Evolutionary conservation across 148 eudicot species (phyloP).

Genomic region (Cornus florida): DNA sequence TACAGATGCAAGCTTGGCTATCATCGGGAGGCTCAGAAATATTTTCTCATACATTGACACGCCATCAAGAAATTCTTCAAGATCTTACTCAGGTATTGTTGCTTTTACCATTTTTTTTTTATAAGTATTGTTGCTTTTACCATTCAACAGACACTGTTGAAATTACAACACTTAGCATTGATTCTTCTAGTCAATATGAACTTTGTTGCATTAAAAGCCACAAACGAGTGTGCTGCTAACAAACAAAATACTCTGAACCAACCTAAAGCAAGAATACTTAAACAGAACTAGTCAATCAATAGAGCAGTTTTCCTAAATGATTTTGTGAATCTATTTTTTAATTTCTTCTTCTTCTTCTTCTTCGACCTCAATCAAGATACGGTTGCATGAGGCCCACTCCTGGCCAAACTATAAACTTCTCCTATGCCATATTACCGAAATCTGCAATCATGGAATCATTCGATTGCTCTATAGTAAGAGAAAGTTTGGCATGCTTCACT

Average conservation of each 20-base stretch:
- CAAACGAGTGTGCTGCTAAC: background rate
- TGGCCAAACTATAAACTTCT: background rate
- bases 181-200: background rate
- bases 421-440: background rate
- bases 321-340: background rate
- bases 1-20: conserved; percentile 96
- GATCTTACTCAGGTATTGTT: conserved; percentile 84
- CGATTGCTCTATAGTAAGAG: background rate
- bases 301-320: background rate
- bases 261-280: background rate
- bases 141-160: background rate
- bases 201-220: background rate
- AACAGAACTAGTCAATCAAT: background rate
- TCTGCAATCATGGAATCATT: background rate
- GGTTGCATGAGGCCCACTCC: background rate
- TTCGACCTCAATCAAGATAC: background rate
- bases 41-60: conserved; percentile 95
- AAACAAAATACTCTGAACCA: background rate
- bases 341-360: too few relatives aligned
- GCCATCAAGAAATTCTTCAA: conserved; percentile 96
- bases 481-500: background rate
- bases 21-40: conserved; percentile 94
- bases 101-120: background rate
- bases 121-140: conserved; percentile 31
- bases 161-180: background rate